Conservation (phyloP, 1,284 basidiomycete species). For the Trichosporon sp. region DNA sequence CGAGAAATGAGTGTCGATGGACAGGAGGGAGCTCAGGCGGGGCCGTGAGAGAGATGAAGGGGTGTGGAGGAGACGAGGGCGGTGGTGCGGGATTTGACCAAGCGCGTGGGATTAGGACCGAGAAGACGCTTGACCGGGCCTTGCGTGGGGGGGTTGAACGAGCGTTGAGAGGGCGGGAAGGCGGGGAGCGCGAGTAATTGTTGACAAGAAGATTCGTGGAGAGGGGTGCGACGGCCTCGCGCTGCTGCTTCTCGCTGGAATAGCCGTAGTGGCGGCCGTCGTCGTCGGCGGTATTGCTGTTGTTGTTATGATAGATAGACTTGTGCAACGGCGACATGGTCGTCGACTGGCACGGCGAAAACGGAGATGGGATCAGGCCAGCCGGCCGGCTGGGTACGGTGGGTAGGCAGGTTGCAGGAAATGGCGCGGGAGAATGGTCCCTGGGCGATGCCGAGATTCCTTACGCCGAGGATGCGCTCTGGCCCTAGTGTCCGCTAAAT, state of each 20-base stretch:
- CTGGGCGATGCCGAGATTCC: constrained; percentile 14
- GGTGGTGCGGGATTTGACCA: constrained; percentile 12
- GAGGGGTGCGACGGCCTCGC: constrained; percentile 4
- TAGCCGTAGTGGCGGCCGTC: not conserved
- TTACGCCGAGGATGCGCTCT: constrained; percentile 8
- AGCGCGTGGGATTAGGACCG: constrained; percentile 12
- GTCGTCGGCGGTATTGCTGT: not conserved
- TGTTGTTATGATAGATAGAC: not conserved
- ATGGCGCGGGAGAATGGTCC: not conserved
- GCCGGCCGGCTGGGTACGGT: not conserved
- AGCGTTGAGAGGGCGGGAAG: constrained; percentile 18
- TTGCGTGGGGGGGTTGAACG: constrained; percentile 10
- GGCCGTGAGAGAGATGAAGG: not conserved
- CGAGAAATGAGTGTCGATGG: constrained; percentile 10
- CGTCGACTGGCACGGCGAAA: constrained; percentile 12
- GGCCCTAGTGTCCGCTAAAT: constrained; percentile 11
- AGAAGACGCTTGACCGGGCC: constrained; percentile 15
- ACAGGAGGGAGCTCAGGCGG: constrained; percentile 4
- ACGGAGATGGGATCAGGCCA: not conserved
- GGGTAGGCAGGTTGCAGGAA: not conserved
- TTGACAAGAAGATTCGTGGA: constrained; percentile 18
- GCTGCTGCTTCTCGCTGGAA: not conserved
- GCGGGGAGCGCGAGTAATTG: constrained; percentile 20
- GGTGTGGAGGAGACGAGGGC: constrained; percentile 3
- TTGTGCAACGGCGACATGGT: constrained; percentile 17